Conservation (phyloP, 805 yeast genomes). For the Blastobotrys parvus region DNA sequence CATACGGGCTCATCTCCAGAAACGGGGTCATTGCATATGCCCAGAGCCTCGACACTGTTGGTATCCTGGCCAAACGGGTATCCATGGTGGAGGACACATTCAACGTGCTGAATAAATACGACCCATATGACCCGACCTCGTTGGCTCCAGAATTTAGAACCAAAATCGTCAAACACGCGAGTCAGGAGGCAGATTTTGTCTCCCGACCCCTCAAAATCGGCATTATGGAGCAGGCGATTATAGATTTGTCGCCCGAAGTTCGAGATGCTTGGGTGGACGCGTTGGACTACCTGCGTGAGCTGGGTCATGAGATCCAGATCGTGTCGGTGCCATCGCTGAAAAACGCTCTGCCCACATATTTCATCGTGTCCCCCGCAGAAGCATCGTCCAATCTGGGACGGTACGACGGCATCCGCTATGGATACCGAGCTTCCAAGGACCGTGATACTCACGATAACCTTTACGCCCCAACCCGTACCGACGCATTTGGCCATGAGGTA, state of each 20-base stretch:
- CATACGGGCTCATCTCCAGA: conserved; percentile 85
- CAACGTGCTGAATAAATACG: conserved; percentile 48
- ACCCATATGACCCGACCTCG: conserved; percentile 72
- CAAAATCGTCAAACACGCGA: neutral
- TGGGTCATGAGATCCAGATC: conserved; percentile 47
- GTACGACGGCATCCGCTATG: conserved; percentile 86
- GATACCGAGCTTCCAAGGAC: conserved; percentile 39
- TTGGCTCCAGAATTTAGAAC: conserved; percentile 14
- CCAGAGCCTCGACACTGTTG: conserved; percentile 91
- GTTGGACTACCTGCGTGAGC: conserved; percentile 35
- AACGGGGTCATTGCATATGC: conserved; percentile 92
- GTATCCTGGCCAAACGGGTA: conserved; percentile 55
- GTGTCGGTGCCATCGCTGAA: conserved; percentile 67
- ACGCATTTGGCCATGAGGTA: conserved; percentile 75
- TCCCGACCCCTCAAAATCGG: conserved; percentile 52
- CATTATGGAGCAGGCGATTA: conserved; percentile 59
- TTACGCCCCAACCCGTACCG: conserved; percentile 52
- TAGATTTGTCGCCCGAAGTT: conserved; percentile 43
- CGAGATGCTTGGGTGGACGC: conserved; percentile 40
- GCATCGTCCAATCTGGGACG: conserved; percentile 88
- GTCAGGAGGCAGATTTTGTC: neutral
- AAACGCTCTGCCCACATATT: conserved; percentile 69
- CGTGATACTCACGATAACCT: conserved; percentile 26
- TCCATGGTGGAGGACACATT: conserved; percentile 42
- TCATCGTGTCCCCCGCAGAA: conserved; percentile 84